Conservation (phyloP, 768 basidiomycete species). For the Brasilioporus rufonigricans region DNA sequence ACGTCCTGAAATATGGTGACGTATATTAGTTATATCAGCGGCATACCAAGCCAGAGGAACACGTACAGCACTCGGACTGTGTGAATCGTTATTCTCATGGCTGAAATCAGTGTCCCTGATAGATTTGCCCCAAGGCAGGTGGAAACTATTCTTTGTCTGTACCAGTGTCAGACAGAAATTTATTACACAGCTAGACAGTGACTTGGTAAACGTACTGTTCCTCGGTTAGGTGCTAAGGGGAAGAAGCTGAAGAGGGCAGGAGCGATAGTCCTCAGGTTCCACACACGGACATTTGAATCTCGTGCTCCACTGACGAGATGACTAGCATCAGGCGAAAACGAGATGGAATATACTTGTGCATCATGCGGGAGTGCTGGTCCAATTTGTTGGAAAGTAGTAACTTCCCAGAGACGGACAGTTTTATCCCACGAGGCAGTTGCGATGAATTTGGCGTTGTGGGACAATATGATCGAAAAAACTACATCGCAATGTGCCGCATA, state of each 20-base stretch:
- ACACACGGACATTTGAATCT: conserved; percentile 15
- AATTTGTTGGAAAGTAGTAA: conserved; percentile 13
- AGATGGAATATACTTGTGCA: conserved; percentile 6
- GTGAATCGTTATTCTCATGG: background rate
- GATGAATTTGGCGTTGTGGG: conserved; percentile 18
- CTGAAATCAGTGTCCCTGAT: background rate
- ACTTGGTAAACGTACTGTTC: conserved; percentile 6
- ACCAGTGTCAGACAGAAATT: background rate
- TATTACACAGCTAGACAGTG: background rate
- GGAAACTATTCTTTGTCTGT: background rate
- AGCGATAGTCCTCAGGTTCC: conserved; percentile 12
- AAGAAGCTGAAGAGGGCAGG: conserved; percentile 13
- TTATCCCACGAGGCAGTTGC: conserved; percentile 29
- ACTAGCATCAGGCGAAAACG: conserved; percentile 15
- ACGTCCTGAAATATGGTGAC: background rate
- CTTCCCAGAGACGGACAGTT: conserved; percentile 30
- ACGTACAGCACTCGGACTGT: background rate
- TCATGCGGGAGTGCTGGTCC: conserved; percentile 17
- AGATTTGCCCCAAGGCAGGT: background rate
- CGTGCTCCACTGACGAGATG: conserved; percentile 17
- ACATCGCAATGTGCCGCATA: conserved; percentile 18
- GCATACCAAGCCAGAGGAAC: background rate
- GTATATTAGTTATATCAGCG: background rate
- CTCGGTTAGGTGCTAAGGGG: conserved; percentile 13
- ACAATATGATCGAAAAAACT: conserved; percentile 21